These are phyloP conservation scores for Adansonia gregorii DNA, from an alignment of 441 rosid genomes.

Conservation along the genomic window DNA sequence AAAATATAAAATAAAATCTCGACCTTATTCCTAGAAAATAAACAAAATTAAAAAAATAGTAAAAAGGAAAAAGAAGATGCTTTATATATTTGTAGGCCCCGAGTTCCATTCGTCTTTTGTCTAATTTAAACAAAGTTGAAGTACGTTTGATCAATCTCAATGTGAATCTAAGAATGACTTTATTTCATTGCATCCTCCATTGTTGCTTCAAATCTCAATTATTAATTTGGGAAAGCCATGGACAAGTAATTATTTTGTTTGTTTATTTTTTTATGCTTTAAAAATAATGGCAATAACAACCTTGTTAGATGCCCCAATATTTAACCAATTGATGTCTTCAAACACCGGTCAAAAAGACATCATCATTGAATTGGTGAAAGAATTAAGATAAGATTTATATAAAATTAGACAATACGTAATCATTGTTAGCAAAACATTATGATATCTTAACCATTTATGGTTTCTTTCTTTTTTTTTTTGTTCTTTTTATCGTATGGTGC, in stretches of 20 bases:
- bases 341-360: conserved; percentile 34
- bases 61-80: neutral
- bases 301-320: conserved; percentile 32
- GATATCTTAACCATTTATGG: conserved; percentile 35
- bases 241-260: conserved; percentile 22
- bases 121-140: conserved; percentile 35
- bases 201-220: conserved; percentile 17
- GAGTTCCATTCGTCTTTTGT: conserved; percentile 21
- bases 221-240: conserved; percentile 21
- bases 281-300: neutral
- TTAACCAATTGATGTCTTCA: conserved; percentile 26
- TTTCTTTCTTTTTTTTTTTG: conserved; percentile 17
- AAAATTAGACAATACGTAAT: conserved; percentile 11
- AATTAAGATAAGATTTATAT: neutral
- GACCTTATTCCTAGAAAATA: neutral
- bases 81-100: conserved; percentile 16
- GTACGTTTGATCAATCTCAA: conserved; percentile 25
- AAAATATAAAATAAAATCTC: neutral
- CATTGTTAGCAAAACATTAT: conserved; percentile 40
- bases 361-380: conserved; percentile 23
- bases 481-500: conserved; percentile 26
- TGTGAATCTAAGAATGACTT: conserved; percentile 38
- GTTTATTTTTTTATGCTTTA: conserved; percentile 9
- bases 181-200: conserved; percentile 21
- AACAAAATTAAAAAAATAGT: no score